A percentile compares a stretch with the other conserved stretches of the same genome.
phyloP scores from a whole-genome alignment of 2,329 filamentous ascomycete species.

The Exophiala viscosa region DNA sequence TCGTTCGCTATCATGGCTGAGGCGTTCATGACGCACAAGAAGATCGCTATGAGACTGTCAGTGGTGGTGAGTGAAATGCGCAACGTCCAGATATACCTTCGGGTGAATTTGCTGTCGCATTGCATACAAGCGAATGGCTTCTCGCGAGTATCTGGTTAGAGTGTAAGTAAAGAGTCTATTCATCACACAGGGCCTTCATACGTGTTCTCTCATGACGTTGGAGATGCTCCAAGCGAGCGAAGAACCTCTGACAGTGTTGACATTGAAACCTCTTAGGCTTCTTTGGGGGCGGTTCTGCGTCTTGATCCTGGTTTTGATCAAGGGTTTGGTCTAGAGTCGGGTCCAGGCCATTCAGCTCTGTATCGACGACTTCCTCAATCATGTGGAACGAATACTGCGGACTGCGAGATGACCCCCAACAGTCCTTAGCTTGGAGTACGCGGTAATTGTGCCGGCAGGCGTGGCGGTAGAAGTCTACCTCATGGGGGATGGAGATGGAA shows the following conservation, averaged over 20 bases:
- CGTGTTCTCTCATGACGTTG: slow-evolving; percentile 41
- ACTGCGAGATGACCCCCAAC: background rate
- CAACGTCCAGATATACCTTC: slow-evolving; percentile 34
- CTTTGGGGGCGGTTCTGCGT: slow-evolving; percentile 29
- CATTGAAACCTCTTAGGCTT: slow-evolving; percentile 42
- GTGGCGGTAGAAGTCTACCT: background rate
- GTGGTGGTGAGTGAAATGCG: slow-evolving; percentile 14
- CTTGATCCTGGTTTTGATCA: slow-evolving; percentile 9
- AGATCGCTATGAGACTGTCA: slow-evolving; percentile 34
- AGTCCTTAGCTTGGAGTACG: slow-evolving; percentile 1
- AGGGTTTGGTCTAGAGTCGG: background rate
- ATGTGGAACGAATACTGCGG: slow-evolving; percentile 6
- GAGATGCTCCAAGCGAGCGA: slow-evolving; percentile 39
- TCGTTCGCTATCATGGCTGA: slow-evolving; percentile 34
- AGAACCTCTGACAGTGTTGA: slow-evolving; percentile 25
- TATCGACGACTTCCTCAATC: slow-evolving; percentile 12
- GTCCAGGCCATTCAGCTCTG: slow-evolving; percentile 9
- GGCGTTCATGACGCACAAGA: slow-evolving; percentile 39
- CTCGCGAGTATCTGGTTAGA: slow-evolving; percentile 34
- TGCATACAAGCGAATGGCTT: slow-evolving; percentile 40
- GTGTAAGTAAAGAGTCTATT: background rate
- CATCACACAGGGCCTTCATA: slow-evolving; percentile 5
- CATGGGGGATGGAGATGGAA: too few species aligned
- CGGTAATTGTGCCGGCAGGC: background rate
- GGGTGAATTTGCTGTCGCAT: slow-evolving; percentile 41